A percentile compares a stretch with the other conserved stretches of the same genome.
phyloP scores from a whole-genome alignment of 441 rosid genomes.

The Populus hybrid region DNA sequence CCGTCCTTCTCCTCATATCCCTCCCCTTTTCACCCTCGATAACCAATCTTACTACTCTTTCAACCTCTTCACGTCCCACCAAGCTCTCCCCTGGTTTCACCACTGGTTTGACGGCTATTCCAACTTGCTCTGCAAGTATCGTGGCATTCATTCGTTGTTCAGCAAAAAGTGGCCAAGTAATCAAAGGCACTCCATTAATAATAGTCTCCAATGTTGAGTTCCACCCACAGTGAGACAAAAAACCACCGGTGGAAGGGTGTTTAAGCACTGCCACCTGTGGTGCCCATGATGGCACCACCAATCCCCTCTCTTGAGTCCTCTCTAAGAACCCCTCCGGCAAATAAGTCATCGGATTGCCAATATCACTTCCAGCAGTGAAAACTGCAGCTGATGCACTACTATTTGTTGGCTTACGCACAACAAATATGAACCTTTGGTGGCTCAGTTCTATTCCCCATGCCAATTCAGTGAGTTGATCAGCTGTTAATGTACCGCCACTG shows the following conservation, averaged over 20 bases:
- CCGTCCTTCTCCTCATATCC: conserved; percentile 16
- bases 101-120: conserved; percentile 25
- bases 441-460: conserved; percentile 61
- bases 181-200: conserved; percentile 29
- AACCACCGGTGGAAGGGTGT: conserved; percentile 31
- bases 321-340: conserved; percentile 40
- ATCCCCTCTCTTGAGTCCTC: conserved; percentile 22
- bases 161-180: conserved; percentile 37
- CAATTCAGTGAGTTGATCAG: conserved; percentile 43
- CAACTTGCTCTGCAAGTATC: conserved; percentile 28
- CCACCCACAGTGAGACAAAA: too few species aligned
- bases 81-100: not conserved
- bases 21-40: conserved; percentile 36
- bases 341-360: conserved; percentile 22
- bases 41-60: conserved; percentile 23
- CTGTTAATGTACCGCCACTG: conserved; percentile 59
- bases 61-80: conserved; percentile 32
- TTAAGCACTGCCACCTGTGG: conserved; percentile 30
- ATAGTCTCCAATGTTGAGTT: conserved; percentile 24
- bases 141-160: conserved; percentile 40
- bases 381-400: conserved; percentile 12
- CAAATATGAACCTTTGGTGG: conserved; percentile 55
- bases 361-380: conserved; percentile 19
- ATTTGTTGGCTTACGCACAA: conserved; percentile 31
- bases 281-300: conserved; percentile 37